These are phyloP conservation scores for Podospora didyma DNA, from an alignment of 495 filamentous ascomycete species.

Conservation along the genomic window DNA sequence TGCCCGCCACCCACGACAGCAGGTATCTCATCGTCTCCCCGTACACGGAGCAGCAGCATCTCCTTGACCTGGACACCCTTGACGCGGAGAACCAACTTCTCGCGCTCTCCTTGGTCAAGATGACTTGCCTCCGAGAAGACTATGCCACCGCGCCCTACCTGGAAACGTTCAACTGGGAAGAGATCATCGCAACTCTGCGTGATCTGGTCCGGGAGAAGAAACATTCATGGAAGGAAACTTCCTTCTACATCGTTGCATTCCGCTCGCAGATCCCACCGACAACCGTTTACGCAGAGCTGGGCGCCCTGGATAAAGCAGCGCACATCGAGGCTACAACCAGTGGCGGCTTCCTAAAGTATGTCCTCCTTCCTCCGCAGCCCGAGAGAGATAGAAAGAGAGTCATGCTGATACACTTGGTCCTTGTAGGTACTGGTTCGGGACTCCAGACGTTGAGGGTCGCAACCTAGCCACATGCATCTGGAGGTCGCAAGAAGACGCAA, in stretches of 20 bases:
- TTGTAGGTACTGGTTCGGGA: slow-evolving; percentile 72
- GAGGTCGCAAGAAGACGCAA: slow-evolving; percentile 66
- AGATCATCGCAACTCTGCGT: slow-evolving; percentile 54
- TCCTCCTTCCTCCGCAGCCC: slow-evolving; percentile 19
- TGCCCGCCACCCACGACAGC: background rate
- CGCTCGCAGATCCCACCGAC: slow-evolving; percentile 62
- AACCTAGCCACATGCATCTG: slow-evolving; percentile 80
- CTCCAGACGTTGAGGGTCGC: slow-evolving; percentile 55
- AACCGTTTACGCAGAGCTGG: slow-evolving; percentile 58
- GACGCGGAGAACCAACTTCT: slow-evolving; percentile 61
- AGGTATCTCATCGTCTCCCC: slow-evolving; percentile 65
- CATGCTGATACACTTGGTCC: slow-evolving; percentile 11
- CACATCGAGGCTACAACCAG: slow-evolving; percentile 72
- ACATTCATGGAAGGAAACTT: slow-evolving; percentile 57
- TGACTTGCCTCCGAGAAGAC: slow-evolving; percentile 58
- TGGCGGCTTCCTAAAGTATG: slow-evolving; percentile 78
- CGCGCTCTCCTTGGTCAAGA: slow-evolving; percentile 61
- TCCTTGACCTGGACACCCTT: slow-evolving; percentile 65
- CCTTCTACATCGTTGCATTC: slow-evolving; percentile 82
- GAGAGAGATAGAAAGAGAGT: too few species aligned
- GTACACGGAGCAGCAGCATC: slow-evolving; percentile 62
- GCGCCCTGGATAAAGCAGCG: slow-evolving; percentile 65
- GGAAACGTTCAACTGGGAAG: slow-evolving; percentile 73
- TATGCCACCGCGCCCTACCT: slow-evolving; percentile 75
- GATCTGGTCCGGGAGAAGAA: slow-evolving; percentile 38